phyloP scores from a whole-genome alignment of 179 eudicot species.

The Silene coronaria region DNA sequence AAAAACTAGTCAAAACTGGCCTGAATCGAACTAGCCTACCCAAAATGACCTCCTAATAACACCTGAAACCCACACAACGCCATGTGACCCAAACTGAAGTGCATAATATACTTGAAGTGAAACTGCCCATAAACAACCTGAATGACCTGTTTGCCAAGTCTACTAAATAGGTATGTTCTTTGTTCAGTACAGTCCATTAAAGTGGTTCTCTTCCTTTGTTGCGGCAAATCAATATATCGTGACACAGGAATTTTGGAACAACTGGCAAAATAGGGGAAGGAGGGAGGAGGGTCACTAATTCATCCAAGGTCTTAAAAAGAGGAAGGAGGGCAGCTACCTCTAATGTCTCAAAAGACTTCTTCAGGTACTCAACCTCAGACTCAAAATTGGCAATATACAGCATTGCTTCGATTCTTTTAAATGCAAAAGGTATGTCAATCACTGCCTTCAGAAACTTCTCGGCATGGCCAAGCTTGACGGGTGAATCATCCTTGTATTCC shows the following conservation, averaged over 20 bases:
- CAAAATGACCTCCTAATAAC: neutral
- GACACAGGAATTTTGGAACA: too few relatives aligned
- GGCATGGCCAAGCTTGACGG: constrained; percentile 81
- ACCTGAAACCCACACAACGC: too few relatives aligned
- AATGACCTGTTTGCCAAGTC: too few relatives aligned
- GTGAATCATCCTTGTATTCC: constrained; percentile 79
- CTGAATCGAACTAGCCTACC: neutral
- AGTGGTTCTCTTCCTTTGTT: too few relatives aligned
- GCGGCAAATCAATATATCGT: too few relatives aligned
- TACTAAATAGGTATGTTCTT: too few relatives aligned
- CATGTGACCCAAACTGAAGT: too few relatives aligned
- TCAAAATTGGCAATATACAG: constrained; percentile 79
- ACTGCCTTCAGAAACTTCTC: constrained; percentile 86
- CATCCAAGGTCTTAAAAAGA: neutral
- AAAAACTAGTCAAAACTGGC: neutral
- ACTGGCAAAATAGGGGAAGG: neutral
- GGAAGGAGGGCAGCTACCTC: constrained; percentile 53
- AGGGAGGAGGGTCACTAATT: neutral
- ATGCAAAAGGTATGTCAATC: constrained; percentile 79
- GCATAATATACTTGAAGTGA: too few relatives aligned
- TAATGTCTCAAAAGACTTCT: constrained; percentile 70
- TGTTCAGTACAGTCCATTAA: too few relatives aligned
- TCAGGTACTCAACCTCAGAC: constrained; percentile 79
- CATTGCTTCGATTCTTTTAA: constrained; percentile 81
- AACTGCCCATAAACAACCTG: too few relatives aligned